Conservation (phyloP, 495 filamentous ascomycete genomes). For the Usnea hakonensis region DNA sequence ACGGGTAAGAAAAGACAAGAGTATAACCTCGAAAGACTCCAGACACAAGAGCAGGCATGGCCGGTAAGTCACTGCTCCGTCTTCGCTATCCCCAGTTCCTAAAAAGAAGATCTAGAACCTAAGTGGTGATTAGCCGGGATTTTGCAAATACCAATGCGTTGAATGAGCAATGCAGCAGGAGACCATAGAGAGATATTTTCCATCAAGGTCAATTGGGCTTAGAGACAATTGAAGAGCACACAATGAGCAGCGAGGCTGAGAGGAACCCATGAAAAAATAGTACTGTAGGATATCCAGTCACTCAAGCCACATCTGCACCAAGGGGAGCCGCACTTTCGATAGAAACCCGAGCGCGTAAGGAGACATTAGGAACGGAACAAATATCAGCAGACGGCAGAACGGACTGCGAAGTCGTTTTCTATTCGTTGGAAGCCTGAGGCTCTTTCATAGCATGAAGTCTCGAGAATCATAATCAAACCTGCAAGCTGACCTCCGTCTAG, state of each 20-base stretch:
- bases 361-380: not conserved
- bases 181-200: not conserved
- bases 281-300: not conserved
- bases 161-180: not conserved
- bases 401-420: conserved; percentile 1
- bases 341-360: not conserved
- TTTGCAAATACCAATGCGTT: not conserved
- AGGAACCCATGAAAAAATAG: not conserved
- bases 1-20: too few relatives aligned
- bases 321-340: not conserved
- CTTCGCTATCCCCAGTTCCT: not conserved
- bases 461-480: not conserved
- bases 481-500: not conserved
- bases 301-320: not conserved
- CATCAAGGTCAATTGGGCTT: not conserved
- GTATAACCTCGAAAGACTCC: too few relatives aligned
- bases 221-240: not conserved
- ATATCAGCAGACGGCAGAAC: not conserved
- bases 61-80: too few relatives aligned
- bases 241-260: not conserved
- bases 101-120: not conserved
- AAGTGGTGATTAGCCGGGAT: not conserved
- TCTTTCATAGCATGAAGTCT: not conserved
- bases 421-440: not conserved
- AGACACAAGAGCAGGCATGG: not conserved